phyloP scores from a whole-genome alignment of 1,139 yeast genomes.

The Sporopachydermia cereana region DNA sequence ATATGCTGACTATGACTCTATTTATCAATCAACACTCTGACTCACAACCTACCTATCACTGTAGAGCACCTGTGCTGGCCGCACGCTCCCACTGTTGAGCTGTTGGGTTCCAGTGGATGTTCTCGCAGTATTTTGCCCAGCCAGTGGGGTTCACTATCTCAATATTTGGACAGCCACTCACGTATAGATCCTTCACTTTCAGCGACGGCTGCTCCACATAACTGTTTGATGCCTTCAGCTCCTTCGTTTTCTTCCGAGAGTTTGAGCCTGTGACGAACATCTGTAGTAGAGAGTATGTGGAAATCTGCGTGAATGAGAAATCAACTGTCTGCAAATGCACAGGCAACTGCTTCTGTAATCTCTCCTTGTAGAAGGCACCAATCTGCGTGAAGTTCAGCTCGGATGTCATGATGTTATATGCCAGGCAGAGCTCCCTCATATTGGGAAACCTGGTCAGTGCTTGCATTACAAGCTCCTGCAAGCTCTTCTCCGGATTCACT shows the following conservation, averaged over 20 bases:
- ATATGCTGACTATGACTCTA: too few relatives aligned
- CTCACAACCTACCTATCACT: too few relatives aligned
- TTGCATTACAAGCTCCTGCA: not conserved
- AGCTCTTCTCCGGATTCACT: not conserved
- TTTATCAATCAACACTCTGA: too few relatives aligned
- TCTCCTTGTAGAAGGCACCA: not conserved
- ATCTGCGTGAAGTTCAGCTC: not conserved
- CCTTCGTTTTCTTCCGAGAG: constrained; percentile 1
- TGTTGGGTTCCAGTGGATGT: not conserved
- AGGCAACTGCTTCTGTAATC: not conserved
- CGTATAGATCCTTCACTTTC: not conserved
- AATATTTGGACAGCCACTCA: not conserved
- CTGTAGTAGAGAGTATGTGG: not conserved
- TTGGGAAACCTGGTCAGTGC: not conserved
- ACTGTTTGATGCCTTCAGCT: not conserved
- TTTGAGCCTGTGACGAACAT: not conserved
- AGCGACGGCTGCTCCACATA: not conserved
- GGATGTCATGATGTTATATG: not conserved
- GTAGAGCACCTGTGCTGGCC: too few relatives aligned
- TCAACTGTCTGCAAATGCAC: not conserved
- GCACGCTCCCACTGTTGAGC: not conserved
- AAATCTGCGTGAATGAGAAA: not conserved
- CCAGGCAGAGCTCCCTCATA: not conserved
- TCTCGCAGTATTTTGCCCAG: not conserved
- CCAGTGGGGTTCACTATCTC: not conserved